Base-by-base conservation (phyloP, 208 protist species). In the Leishmania martiniquensis region DNA sequence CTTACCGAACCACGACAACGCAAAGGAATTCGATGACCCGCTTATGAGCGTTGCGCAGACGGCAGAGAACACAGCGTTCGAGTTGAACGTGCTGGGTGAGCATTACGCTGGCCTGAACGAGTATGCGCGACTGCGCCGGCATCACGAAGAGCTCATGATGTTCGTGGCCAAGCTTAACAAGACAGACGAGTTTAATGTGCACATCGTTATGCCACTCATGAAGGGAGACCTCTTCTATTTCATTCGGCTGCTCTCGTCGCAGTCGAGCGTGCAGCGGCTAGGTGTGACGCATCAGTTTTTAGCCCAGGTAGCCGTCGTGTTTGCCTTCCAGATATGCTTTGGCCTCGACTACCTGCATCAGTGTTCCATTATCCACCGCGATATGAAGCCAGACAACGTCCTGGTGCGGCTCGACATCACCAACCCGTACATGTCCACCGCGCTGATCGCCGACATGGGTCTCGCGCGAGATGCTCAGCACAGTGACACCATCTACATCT, bases 311-410 rank as follows among this genome's bases (percentile, higher is more conserved):
- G 80, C 89, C 39, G 89, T 88, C 34, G 88, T 95, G 60, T 97
- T 98, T 73, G 86, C 91, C 12, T 96, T 95, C 59, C 95, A 98
- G 76, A 86, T 97, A 57, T 88, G 86, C 74, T 93, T 95, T 73
- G 96, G 93, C n/a, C 80, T 98, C 7, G 91, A 96, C 76, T 98
- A 93, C 84, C 80, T 98, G 13, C 89, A 98, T 45, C 91, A 97
- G 84, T 95, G 92, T 66, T 81, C 86, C 72, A 90, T 98, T 62
- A 88, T 99, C 34, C 99, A 99, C 81, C 87, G 98, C 52, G 98
- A 99, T 73, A 87, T 99, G 82, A 99, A 99, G 87, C 99, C 99
- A 29, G 92, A 95, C 78, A 99, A 99, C 84, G 88, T 99, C 32
- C 93, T 99, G 17, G 85, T 99, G 76, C 72, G 81, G 17, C 75